Evolutionary conservation across 371 early-diverging fungal genomes (phyloP), one percentile per base, ranked within the genome.

Genomic region (Amoeboaphelidium protococcarum): DNA sequence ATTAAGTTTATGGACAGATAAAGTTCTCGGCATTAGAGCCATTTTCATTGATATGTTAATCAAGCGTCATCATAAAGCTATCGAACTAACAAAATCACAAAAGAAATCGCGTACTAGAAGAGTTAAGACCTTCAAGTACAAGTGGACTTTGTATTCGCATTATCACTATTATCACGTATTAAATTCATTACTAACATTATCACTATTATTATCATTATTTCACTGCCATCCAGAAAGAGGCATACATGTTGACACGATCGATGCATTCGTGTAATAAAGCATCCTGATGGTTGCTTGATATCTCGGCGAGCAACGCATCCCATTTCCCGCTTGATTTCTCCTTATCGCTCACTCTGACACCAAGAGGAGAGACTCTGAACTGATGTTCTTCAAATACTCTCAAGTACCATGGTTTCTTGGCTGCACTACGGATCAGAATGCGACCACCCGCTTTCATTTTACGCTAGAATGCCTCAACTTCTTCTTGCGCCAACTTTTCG

Each of bases 191-290:
- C n/a, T n/a, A n/a, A n/a, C n/a, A n/a, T n/a, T n/a, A n/a, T n/a
- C n/a, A n/a, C n/a, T n/a, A n/a, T n/a, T n/a, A 31, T 31, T 31
- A 31, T 10, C 16, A 16, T 16, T 31, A 10, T 16, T 31, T 31
- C 6, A 31, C 16, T 16, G 37, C 37, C 37, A 31, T 31, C 42
- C 46, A 80, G 53, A 76, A 73, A 23, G 72, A 72, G 25, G 78
- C 81, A 57, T 78, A 80, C 80, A 80, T 83, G 60, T 83, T 83
- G 44, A 81, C 82, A 12, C 82, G 68, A 46, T 80, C 84, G 40
- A 78, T 74, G 19, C 71, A 70, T 49, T 58, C 37, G 10, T 16
- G 6, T 10, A 31, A 6, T 31, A 31, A 31, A 31, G 6, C 37
- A 6, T 31, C 16, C 16, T 16, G 10, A 31, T 10, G 10, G 16